A percentile compares a stretch with the other conserved stretches of the same genome.
phyloP scores from a whole-genome alignment of 495 filamentous ascomycete genomes.

The Venustampulla echinocandica region DNA sequence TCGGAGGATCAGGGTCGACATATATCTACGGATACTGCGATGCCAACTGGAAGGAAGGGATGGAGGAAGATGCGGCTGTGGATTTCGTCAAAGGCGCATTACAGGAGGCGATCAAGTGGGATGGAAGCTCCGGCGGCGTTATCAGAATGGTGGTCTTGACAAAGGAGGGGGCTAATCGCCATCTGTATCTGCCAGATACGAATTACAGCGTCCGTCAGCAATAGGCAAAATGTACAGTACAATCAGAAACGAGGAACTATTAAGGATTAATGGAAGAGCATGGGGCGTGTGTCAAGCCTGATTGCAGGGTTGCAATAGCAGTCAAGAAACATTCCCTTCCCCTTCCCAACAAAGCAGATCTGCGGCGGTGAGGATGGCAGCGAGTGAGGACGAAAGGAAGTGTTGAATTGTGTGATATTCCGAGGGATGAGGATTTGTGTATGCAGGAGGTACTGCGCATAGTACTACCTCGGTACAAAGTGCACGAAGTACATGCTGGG shows the following conservation, averaged over 20 bases:
- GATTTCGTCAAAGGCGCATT: constrained; percentile 84
- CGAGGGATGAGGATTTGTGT: too few relatives aligned
- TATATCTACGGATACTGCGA: constrained; percentile 99
- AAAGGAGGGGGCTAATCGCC: constrained; percentile 71
- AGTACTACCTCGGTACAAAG: too few relatives aligned
- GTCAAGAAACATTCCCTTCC: background rate
- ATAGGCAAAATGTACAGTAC: constrained; percentile 24
- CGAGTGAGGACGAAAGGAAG: background rate
- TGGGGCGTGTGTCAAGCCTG: background rate
- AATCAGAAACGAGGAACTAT: constrained; percentile 15
- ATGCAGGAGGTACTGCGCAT: too few relatives aligned
- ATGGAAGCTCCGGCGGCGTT: constrained; percentile 95
- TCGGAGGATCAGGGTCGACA: constrained; percentile 93
- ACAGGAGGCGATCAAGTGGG: constrained; percentile 96
- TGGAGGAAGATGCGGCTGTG: constrained; percentile 90
- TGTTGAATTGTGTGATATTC: too few relatives aligned
- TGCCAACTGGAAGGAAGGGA: constrained; percentile 88
- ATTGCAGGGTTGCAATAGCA: constrained; percentile 6
- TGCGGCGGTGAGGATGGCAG: constrained; percentile 4
- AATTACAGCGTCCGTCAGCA: constrained; percentile 50
- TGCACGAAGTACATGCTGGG: too few relatives aligned
- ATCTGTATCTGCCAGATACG: constrained; percentile 84
- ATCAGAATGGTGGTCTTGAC: constrained; percentile 97
- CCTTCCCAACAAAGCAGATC: background rate
- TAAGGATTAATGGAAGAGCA: constrained; percentile 24